These are phyloP conservation scores for Cutaneotrichosporon cutaneum DNA, from an alignment of 1,284 basidiomycete species.

Conservation along the genomic window DNA sequence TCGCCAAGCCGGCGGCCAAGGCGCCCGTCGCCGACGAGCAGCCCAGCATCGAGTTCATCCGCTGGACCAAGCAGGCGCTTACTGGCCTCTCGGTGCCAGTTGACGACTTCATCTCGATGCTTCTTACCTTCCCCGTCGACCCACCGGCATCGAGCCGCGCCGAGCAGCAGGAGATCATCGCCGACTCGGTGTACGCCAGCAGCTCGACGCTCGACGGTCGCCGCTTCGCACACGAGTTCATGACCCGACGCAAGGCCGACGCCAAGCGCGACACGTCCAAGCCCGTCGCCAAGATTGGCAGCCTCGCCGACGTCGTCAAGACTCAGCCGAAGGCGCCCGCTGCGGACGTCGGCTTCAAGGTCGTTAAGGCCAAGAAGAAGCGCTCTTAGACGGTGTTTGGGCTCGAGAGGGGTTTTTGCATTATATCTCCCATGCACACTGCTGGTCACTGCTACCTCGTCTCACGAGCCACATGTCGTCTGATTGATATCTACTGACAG, in stretches of 20 bases:
- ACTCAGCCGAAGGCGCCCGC: slow-evolving; percentile 72
- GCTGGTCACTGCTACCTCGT: background rate
- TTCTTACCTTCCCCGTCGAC: slow-evolving; percentile 84
- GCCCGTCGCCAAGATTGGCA: slow-evolving; percentile 22
- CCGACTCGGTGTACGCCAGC: slow-evolving; percentile 87
- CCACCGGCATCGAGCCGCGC: slow-evolving; percentile 63
- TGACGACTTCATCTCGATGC: slow-evolving; percentile 89
- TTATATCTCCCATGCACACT: background rate
- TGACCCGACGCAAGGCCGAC: slow-evolving; percentile 78
- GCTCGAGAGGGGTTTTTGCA: background rate
- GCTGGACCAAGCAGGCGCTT: slow-evolving; percentile 84
- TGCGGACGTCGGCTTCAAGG: slow-evolving; percentile 83
- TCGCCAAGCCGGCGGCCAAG: slow-evolving; percentile 18
- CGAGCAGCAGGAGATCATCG: slow-evolving; percentile 78
- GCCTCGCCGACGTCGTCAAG: slow-evolving; percentile 66
- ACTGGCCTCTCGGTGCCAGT: slow-evolving; percentile 64
- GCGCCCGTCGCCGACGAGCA: slow-evolving; percentile 56
- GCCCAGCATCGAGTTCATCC: slow-evolving; percentile 83
- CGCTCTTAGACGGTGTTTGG: slow-evolving; percentile 24
- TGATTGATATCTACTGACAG: background rate
- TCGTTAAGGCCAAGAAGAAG: slow-evolving; percentile 89
- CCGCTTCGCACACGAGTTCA: slow-evolving; percentile 88
- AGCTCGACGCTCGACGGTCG: slow-evolving; percentile 92
- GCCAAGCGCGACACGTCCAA: slow-evolving; percentile 46
- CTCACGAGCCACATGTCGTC: background rate